These are phyloP conservation scores for Chernovozyma sophiae-reginae DNA, from an alignment of 1,139 yeast genomes.

Conservation along the genomic window DNA sequence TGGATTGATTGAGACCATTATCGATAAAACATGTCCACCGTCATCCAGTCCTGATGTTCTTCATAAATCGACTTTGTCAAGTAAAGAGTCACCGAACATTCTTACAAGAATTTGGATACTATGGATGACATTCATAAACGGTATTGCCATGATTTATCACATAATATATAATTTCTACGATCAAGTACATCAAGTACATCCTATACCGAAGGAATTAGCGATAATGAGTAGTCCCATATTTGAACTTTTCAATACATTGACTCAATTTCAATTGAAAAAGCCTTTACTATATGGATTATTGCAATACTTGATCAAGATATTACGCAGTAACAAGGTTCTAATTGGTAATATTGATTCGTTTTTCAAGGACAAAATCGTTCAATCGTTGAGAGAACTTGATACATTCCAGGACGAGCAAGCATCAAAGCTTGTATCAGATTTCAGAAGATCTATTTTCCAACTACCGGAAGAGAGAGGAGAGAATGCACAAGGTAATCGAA, in stretches of 20 bases:
- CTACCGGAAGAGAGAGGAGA: not conserved
- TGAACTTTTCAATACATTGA: constrained; percentile 24
- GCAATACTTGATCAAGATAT: constrained; percentile 8
- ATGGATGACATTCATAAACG: constrained; percentile 7
- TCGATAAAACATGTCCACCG: constrained; percentile 1
- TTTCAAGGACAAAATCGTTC: not conserved
- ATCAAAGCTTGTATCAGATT: not conserved
- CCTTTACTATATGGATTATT: constrained; percentile 19
- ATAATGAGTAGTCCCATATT: constrained; percentile 18
- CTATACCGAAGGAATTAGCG: too few species aligned
- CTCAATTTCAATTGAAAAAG: constrained; percentile 23
- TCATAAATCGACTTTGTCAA: too few species aligned
- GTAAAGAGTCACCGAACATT: too few species aligned
- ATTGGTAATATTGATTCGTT: not conserved
- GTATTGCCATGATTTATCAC: not conserved
- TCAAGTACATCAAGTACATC: too few species aligned
- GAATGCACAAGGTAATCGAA: too few species aligned
- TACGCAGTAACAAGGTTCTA: not conserved
- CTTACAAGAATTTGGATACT: too few species aligned
- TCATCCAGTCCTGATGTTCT: too few species aligned
- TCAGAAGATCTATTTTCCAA: not conserved
- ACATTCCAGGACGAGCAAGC: not conserved
- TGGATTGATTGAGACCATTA: constrained; percentile 10
- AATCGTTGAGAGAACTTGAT: not conserved
- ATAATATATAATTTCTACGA: too few species aligned